Evolutionary conservation across 306 rosid genomes (phyloP), one percentile per base, ranked within the genome.

Genomic region (Lathyrus sativus): DNA sequence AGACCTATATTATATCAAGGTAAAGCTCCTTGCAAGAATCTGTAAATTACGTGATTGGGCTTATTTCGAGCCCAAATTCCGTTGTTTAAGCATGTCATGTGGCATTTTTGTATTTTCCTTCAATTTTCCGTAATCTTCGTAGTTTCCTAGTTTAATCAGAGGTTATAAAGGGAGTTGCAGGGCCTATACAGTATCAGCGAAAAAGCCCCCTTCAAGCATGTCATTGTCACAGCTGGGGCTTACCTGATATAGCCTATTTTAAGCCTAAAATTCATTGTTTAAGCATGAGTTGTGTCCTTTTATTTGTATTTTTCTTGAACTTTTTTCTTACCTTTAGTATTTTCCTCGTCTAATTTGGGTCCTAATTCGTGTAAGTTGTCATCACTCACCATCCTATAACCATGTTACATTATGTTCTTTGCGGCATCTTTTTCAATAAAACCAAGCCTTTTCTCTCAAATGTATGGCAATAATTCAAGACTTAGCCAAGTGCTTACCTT

Each of bases 391-490:
- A 44, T 15, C 63, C 12, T 10, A 11, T 24, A 28, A 42, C 26
- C 31, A 39, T 39, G 33, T 43, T 6, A 45, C 33, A 49, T 3
- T 28, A 13, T 57, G 33, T n/a, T 70, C 56, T 26, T 7, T 15
- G 9, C 22, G 12, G 31, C 67, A 59, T 42, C 45, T 42, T 56
- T 41, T 69, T 39, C 17, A 56, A 55, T 56, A 22, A 70, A 11
- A 56, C 14, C 50, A 44, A 13, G 14, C 33, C 55, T 55, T 58
- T 70, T 31, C 65, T 26, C 63, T 56, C 65, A 42, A 42, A 69
- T 65, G n/a, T 43, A 33, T 68, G 0, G 15, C 26, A 22, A 68
- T 68, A 9, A 22, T 12, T 53, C 29, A 13, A 54, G 26, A 48
- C 45, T 26, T 18, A 51, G 24, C 51, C 14, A 51, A 67, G 62